Conservation (phyloP, 2,329 filamentous ascomycete genomes). For the Fusarium sterilihyphosum region DNA sequence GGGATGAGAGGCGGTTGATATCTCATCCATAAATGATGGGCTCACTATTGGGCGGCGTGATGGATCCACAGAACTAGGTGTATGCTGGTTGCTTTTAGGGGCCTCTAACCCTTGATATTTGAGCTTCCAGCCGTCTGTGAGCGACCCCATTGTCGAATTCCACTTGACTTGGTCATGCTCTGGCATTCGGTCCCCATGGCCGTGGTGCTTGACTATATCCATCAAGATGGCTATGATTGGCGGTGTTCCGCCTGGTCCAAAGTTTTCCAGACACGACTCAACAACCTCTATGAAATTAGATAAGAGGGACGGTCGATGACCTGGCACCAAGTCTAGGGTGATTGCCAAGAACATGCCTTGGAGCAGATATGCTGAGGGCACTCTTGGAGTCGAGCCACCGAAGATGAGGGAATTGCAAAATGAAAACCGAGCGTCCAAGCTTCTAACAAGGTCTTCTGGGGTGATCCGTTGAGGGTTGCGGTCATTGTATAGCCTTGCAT, state of each 20-base stretch:
- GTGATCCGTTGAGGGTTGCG: constrained; percentile 16
- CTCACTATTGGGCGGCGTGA: constrained; percentile 22
- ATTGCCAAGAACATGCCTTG: constrained; percentile 51
- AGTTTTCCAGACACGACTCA: constrained; percentile 46
- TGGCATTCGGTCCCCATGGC: constrained; percentile 45
- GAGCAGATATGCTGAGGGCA: constrained; percentile 51
- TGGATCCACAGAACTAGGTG: constrained; percentile 30
- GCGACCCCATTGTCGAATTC: constrained; percentile 41
- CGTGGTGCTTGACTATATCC: constrained; percentile 48
- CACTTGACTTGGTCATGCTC: constrained; percentile 49
- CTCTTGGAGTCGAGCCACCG: constrained; percentile 46
- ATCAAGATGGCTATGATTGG: constrained; percentile 49
- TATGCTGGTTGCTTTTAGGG: constrained; percentile 36
- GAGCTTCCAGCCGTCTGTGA: constrained; percentile 44
- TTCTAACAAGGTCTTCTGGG: constrained; percentile 47
- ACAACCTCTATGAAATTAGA: constrained; percentile 51
- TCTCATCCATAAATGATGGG: constrained; percentile 41
- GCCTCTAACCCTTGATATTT: constrained; percentile 20
- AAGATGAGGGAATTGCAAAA: constrained; percentile 54
- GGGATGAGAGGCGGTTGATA: constrained; percentile 43
- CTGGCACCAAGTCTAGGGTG: constrained; percentile 48
- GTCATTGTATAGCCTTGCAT: constrained; percentile 26
- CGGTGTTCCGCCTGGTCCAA: constrained; percentile 49
- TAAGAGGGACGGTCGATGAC: constrained; percentile 48
- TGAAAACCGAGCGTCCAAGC: constrained; percentile 48